phyloP scores from a whole-genome alignment of 2,329 filamentous ascomycete species.

The Penicillium aurantiogriseum region DNA sequence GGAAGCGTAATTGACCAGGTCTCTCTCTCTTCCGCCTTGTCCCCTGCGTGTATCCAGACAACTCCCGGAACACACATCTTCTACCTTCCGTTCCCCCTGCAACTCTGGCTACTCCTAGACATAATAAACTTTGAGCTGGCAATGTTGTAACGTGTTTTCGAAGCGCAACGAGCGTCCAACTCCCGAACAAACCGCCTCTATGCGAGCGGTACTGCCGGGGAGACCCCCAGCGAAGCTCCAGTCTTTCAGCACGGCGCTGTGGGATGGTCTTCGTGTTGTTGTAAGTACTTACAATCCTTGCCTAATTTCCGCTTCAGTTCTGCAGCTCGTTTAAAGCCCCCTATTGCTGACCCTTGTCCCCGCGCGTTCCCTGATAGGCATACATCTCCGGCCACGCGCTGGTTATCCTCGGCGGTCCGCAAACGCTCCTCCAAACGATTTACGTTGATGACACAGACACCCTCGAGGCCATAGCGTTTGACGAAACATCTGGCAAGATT shows the following conservation, averaged over 20 bases:
- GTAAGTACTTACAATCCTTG: constrained; percentile 49
- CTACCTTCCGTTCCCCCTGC: neutral
- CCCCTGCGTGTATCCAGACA: constrained; percentile 13
- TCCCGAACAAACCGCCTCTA: constrained; percentile 49
- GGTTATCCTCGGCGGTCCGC: constrained; percentile 73
- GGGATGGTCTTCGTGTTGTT: constrained; percentile 70
- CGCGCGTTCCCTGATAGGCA: constrained; percentile 51
- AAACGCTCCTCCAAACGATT: constrained; percentile 80
- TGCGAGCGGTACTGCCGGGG: constrained; percentile 78
- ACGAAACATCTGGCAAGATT: constrained; percentile 81
- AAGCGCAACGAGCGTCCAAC: constrained; percentile 30
- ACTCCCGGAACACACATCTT: neutral
- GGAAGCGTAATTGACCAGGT: constrained; percentile 15
- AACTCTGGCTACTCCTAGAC: neutral
- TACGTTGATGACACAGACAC: constrained; percentile 73
- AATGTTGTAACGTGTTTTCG: constrained; percentile 35
- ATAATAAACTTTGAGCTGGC: constrained; percentile 15
- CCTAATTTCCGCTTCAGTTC: neutral
- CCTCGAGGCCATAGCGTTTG: constrained; percentile 75
- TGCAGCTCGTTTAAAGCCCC: neutral
- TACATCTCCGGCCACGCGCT: constrained; percentile 90
- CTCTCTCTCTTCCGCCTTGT: constrained; percentile 14
- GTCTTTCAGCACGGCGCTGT: constrained; percentile 70
- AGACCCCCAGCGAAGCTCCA: constrained; percentile 75
- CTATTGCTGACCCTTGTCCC: constrained; percentile 14